These are phyloP conservation scores for Jatropha podagrica DNA, from an alignment of 441 rosid species.

Conservation along the genomic window DNA sequence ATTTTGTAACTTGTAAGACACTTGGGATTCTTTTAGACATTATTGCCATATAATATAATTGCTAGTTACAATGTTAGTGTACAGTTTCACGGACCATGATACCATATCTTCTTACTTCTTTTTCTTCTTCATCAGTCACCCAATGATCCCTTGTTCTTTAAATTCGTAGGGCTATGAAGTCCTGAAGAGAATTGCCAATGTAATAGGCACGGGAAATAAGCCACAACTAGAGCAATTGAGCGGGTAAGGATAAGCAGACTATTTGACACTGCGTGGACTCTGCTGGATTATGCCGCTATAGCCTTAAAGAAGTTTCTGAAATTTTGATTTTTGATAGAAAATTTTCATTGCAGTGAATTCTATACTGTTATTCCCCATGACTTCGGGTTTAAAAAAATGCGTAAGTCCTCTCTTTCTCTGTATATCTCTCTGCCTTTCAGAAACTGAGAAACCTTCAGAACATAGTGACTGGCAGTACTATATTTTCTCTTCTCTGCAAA, in stretches of 20 bases:
- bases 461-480: not conserved
- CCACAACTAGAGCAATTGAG: constrained; percentile 67
- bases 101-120: constrained; percentile 1
- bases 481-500: not conserved
- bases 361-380: constrained; percentile 89
- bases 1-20: not conserved
- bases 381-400: constrained; percentile 83
- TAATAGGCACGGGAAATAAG: constrained; percentile 47
- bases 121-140: not conserved
- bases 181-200: constrained; percentile 70
- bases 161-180: constrained; percentile 76
- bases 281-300: not conserved
- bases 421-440: not conserved
- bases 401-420: constrained; percentile 49
- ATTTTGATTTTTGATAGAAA: constrained; percentile 6
- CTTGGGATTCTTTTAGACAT: not conserved
- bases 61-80: not conserved
- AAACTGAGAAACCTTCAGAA: not conserved
- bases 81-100: constrained; percentile 6
- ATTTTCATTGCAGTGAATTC: constrained; percentile 67
- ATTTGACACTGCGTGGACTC: not conserved
- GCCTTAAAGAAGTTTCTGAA: constrained; percentile 4
- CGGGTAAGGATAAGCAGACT: constrained; percentile 48
- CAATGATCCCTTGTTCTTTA: constrained; percentile 15
- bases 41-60: not conserved